Evolutionary conservation across 192 early-diverging fungal genomes (phyloP).

Genomic region (Backusella psychrophila): DNA sequence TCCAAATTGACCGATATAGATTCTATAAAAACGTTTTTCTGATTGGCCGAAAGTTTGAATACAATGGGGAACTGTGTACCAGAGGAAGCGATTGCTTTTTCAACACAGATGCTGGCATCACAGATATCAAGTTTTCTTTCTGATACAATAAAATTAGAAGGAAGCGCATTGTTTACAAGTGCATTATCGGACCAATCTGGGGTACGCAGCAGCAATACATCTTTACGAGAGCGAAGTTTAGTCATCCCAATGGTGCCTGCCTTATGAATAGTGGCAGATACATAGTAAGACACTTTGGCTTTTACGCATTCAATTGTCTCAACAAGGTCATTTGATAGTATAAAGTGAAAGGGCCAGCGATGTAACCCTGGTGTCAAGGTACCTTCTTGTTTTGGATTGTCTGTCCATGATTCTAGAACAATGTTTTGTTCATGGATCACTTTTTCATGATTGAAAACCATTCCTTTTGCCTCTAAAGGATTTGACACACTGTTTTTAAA

Average conservation of each 20-base stretch:
- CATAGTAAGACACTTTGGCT: constrained; percentile 24
- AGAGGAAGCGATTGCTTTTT: constrained; percentile 26
- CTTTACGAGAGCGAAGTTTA: constrained; percentile 18
- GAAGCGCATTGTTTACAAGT: constrained; percentile 14
- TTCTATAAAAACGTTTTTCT: constrained; percentile 29
- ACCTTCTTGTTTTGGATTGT: neutral
- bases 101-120: constrained; percentile 22
- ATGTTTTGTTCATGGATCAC: constrained; percentile 25
- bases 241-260: neutral
- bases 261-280: constrained; percentile 19
- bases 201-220: constrained; percentile 26
- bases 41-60: constrained; percentile 11
- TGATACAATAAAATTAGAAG: constrained; percentile 15
- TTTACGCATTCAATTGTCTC: constrained; percentile 35
- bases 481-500: neutral
- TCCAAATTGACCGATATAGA: constrained; percentile 16
- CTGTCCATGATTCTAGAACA: constrained; percentile 1
- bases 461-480: neutral
- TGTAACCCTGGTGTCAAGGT: constrained; percentile 17
- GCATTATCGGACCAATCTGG: constrained; percentile 16
- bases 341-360: constrained; percentile 28
- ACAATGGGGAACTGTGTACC: constrained; percentile 27
- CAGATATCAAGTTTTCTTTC: constrained; percentile 16
- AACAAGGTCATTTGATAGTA: constrained; percentile 21
- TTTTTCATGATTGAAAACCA: constrained; percentile 25